A percentile compares a stretch with the other conserved stretches of the same genome.
Evolutionary conservation across 768 basidiomycete genomes (phyloP).

Genomic region (Cystoderma amianthinum): DNA sequence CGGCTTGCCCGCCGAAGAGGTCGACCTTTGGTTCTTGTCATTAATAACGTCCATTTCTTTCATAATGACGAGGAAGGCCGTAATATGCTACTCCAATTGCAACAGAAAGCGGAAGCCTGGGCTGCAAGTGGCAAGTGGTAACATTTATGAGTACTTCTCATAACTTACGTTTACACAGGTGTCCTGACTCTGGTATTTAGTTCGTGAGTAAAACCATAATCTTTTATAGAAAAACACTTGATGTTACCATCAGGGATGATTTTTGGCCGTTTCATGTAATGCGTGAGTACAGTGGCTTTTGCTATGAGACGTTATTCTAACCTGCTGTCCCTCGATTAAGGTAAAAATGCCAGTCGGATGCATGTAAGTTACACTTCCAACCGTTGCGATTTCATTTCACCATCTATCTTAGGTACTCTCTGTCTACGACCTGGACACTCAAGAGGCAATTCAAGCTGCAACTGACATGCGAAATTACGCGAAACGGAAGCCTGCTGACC

Average conservation of each 20-base stretch:
- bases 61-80: constrained; percentile 72
- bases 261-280: constrained; percentile 74
- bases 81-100: constrained; percentile 78
- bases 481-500: constrained; percentile 19
- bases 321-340: too few species aligned
- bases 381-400: neutral
- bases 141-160: constrained; percentile 2
- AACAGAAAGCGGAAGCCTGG: constrained; percentile 85
- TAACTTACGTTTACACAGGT: constrained; percentile 27
- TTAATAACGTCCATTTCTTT: constrained; percentile 77
- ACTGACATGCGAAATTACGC: constrained; percentile 40
- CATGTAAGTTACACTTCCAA: constrained; percentile 32
- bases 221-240: constrained; percentile 10
- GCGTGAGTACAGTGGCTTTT: constrained; percentile 32
- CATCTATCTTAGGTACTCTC: constrained; percentile 47
- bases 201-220: constrained; percentile 45
- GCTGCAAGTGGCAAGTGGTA: constrained; percentile 59
- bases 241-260: constrained; percentile 58
- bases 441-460: constrained; percentile 54
- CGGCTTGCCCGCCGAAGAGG: constrained; percentile 45
- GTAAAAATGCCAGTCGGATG: constrained; percentile 71
- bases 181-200: constrained; percentile 76
- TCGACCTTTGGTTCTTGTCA: constrained; percentile 69
- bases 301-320: constrained; percentile 5
- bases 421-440: constrained; percentile 57